Base-by-base conservation (phyloP, 2,329 filamentous ascomycete genomes). In the Colletotrichum godetiae region DNA sequence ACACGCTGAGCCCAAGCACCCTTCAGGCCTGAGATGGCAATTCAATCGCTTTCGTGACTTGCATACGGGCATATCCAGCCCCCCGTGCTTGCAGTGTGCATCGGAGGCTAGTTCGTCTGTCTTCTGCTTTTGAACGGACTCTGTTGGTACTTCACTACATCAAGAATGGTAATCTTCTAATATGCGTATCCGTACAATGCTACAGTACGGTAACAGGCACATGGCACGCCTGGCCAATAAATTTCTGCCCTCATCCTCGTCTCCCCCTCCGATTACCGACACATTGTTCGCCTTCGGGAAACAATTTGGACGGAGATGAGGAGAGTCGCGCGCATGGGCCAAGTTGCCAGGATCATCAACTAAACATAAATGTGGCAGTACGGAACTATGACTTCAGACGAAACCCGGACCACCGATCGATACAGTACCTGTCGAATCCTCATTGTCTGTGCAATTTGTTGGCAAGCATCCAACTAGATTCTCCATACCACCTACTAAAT, bases 321-420 rank as follows among this genome's bases (percentile, higher is more conserved):
- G 61, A 67, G 53, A 31, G 46, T 42, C 35, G 42, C 31, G 42
- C 31, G 62, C 62, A 70, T 67, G 42, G 63, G 27, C 68, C 63
- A 67, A 35, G 6, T 29, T 46, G 33, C 56, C 46, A 13, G 63
- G 56, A 61, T 61, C 46, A 29, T 46, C 27, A 55, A 33, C 27
- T 19, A 52, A 37, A 49, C 53, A 53, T 15, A 12, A 24, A 12
- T 27, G 56, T 60, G 46, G 31, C 68, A 70, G 46, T 31, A 46
- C 24, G 31, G 42, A 72, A 42, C 49, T 52, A 42, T 68, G 52
- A 62, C 58, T 63, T 72, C 65, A 63, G 69, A 72, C 65, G 31
- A 68, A 72, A 35, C 53, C 19, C 13, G 12, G 69, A n/a, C 58
- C 31, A 52, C 42, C 22, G 19, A 56, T 56, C 42, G 29, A n/a